Conservation (phyloP, 768 basidiomycete genomes). For the Agrocybe praecox region DNA sequence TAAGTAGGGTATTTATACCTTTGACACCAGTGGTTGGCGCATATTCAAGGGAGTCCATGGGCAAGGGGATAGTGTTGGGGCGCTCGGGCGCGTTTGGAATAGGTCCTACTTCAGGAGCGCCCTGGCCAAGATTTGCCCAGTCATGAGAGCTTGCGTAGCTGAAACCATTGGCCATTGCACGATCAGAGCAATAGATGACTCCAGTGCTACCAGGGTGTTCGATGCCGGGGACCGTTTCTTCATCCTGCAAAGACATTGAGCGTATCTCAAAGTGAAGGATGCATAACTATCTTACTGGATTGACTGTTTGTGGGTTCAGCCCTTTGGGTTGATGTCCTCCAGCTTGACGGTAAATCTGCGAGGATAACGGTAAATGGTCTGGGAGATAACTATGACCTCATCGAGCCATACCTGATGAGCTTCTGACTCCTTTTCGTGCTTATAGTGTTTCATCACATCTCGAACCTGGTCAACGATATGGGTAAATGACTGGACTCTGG, state of each 20-base stretch:
- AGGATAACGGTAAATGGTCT: conserved; percentile 1
- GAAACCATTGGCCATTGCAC: conserved; percentile 96
- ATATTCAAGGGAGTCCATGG: conserved; percentile 80
- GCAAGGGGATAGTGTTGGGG: conserved; percentile 64
- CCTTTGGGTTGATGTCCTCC: conserved; percentile 73
- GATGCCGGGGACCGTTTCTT: conserved; percentile 90
- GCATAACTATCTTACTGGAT: conserved; percentile 50
- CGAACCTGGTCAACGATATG: conserved; percentile 61
- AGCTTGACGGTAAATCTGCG: conserved; percentile 74
- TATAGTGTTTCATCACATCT: conserved; percentile 67
- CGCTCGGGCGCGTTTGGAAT: conserved; percentile 76
- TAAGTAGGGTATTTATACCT: conserved; percentile 38
- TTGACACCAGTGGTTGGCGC: conserved; percentile 93
- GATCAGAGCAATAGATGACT: conserved; percentile 86
- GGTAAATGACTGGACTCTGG: conserved; percentile 44
- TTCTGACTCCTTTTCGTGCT: conserved; percentile 83
- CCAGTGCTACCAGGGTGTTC: conserved; percentile 71
- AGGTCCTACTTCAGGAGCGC: conserved; percentile 86
- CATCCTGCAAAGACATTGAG: conserved; percentile 48
- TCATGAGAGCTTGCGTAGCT: conserved; percentile 74
- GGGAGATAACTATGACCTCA: conserved; percentile 6
- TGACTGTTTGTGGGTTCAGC: conserved; percentile 69
- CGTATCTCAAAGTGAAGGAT: neutral
- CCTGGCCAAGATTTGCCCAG: conserved; percentile 92
- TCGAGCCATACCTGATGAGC: conserved; percentile 70